Percentiles rank a stretch among this genome's conserved stretches.
phyloP scores from a whole-genome alignment of 1,284 basidiomycete genomes.

The Boletus putidus region DNA sequence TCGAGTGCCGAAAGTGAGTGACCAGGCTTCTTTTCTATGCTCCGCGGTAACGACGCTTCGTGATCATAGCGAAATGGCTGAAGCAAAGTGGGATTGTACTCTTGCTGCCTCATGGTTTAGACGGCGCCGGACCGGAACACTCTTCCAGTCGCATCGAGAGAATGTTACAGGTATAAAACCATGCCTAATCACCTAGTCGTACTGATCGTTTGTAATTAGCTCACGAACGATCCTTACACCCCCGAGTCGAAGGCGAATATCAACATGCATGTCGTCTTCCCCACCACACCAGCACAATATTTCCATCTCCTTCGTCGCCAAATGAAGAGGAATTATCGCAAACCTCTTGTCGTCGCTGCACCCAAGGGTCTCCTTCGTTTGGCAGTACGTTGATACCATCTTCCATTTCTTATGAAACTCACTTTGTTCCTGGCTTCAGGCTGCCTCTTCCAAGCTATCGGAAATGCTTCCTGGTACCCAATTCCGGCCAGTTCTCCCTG shows the following conservation, averaged over 20 bases:
- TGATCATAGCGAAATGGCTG: constrained; percentile 83
- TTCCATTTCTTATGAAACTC: not conserved
- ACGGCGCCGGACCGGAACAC: constrained; percentile 91
- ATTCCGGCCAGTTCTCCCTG: constrained; percentile 74
- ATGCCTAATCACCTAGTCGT: not conserved
- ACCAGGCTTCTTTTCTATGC: not conserved
- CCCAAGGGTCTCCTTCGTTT: constrained; percentile 82
- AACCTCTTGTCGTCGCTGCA: constrained; percentile 79
- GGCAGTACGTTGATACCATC: constrained; percentile 51
- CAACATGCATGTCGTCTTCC: constrained; percentile 83
- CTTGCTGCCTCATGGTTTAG: constrained; percentile 82
- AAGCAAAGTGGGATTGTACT: constrained; percentile 89
- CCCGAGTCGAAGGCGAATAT: constrained; percentile 47
- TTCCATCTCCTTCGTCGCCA: constrained; percentile 88
- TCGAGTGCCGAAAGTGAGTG: constrained; percentile 71
- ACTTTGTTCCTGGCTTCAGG: constrained; percentile 46
- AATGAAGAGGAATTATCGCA: constrained; percentile 80
- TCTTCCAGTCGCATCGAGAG: constrained; percentile 84
- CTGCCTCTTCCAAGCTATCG: constrained; percentile 66
- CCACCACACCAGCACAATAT: constrained; percentile 86
- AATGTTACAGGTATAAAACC: constrained; percentile 63
- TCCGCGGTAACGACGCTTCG: not conserved
- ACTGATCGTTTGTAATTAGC: constrained; percentile 40
- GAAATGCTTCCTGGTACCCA: constrained; percentile 63
- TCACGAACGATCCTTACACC: constrained; percentile 68